Conservation (phyloP, 257 asterid genomes). For the Solanum chilense region DNA sequence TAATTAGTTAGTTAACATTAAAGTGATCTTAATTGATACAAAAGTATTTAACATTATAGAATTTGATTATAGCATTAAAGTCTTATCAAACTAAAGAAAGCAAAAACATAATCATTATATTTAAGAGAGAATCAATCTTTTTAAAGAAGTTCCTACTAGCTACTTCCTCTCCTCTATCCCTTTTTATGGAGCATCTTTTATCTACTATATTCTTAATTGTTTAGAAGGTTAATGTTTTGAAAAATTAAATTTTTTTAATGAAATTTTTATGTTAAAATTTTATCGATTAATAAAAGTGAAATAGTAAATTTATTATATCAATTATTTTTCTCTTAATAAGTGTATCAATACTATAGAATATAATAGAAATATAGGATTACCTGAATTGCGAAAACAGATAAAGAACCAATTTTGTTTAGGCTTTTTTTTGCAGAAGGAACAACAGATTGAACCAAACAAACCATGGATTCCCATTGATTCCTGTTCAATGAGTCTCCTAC, state of each 20-base stretch:
- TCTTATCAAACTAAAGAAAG: background rate
- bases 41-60: background rate
- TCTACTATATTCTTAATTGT: no score
- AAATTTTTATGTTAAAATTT: no score
- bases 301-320: no score
- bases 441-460: constrained; percentile 62
- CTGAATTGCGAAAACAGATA: constrained; percentile 61
- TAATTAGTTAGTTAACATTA: background rate
- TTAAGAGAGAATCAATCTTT: background rate
- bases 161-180: no score
- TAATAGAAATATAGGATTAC: constrained; percentile 1
- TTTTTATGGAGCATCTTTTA: no score
- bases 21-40: background rate
- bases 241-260: no score
- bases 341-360: no score
- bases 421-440: constrained; percentile 41
- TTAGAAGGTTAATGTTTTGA: no score
- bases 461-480: constrained; percentile 87
- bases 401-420: constrained; percentile 67
- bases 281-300: no score
- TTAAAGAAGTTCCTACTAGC: no score
- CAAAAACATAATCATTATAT: constrained; percentile 1
- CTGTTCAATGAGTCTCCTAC: constrained; percentile 80
- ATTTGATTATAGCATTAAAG: background rate
- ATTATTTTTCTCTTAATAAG: no score